Evolutionary conservation across 306 rosid species (phyloP).

Genomic region (Vigna mungo): DNA sequence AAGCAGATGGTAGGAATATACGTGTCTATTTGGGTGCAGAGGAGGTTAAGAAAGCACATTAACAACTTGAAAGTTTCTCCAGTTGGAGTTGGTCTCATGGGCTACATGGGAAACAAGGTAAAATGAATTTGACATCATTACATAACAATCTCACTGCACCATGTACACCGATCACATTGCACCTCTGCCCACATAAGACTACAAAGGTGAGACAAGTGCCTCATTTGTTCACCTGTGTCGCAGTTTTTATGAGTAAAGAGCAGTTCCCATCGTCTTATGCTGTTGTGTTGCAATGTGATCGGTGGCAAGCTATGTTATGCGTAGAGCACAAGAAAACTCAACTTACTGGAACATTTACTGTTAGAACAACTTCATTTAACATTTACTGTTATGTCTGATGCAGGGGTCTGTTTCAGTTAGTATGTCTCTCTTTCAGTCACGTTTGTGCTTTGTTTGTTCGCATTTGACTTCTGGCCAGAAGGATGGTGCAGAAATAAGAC

Average conservation of each 20-base stretch:
- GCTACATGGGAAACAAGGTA: conserved; percentile 99
- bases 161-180: conserved; percentile 21
- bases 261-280: conserved; percentile 19
- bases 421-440: conserved; percentile 89
- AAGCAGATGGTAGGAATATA: conserved; percentile 99
- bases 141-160: not conserved
- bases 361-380: conserved; percentile 23
- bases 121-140: conserved; percentile 11
- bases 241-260: too few species aligned
- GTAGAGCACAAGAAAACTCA: conserved; percentile 2
- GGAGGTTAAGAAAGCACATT: conserved; percentile 78
- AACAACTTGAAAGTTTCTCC: conserved; percentile 88
- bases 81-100: conserved; percentile 97
- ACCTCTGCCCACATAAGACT: not conserved
- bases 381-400: conserved; percentile 40
- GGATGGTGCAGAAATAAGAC: conserved; percentile 79
- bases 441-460: conserved; percentile 93
- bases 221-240: too few species aligned
- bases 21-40: conserved; percentile 90
- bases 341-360: not conserved
- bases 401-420: conserved; percentile 98
- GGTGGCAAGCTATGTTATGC: conserved; percentile 9
- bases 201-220: too few species aligned
- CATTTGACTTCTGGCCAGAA: conserved; percentile 96
- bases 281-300: conserved; percentile 31